These are phyloP conservation scores for Blastobotrys capitulatus DNA, from an alignment of 1,139 yeast genomes.

Conservation along the genomic window DNA sequence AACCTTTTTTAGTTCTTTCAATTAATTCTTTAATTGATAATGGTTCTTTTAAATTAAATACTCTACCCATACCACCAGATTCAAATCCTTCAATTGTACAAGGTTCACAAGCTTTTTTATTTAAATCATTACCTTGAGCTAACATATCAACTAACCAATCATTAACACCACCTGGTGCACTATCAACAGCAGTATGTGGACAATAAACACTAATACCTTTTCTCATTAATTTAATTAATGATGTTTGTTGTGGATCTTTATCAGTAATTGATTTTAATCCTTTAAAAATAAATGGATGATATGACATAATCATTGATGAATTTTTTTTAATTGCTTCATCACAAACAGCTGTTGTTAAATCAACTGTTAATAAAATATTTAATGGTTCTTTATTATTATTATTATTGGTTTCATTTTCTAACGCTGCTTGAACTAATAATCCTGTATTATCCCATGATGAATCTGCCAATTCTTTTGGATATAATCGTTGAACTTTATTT, in stretches of 20 bases:
- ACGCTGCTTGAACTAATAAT: slow-evolving; percentile 59
- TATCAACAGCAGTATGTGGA: slow-evolving; percentile 96
- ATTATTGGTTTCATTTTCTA: slow-evolving; percentile 13
- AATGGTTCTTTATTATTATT: slow-evolving; percentile 24
- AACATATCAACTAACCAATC: slow-evolving; percentile 79
- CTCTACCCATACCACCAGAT: slow-evolving; percentile 81
- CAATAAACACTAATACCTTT: slow-evolving; percentile 81
- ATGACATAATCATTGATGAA: slow-evolving; percentile 61
- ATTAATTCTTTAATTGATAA: slow-evolving; percentile 45
- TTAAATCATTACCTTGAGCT: slow-evolving; percentile 31
- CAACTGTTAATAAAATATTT: slow-evolving; percentile 69
- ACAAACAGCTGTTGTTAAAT: slow-evolving; percentile 76
- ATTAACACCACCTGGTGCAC: slow-evolving; percentile 86
- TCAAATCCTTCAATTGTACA: slow-evolving; percentile 35
- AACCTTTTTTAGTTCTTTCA: slow-evolving; percentile 46
- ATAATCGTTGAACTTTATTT: slow-evolving; percentile 61
- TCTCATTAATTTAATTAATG: slow-evolving; percentile 65
- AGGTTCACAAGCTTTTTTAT: slow-evolving; percentile 21
- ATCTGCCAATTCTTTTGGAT: slow-evolving; percentile 75
- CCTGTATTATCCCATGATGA: slow-evolving; percentile 94
- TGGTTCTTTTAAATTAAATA: slow-evolving; percentile 47
- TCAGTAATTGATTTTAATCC: slow-evolving; percentile 75
- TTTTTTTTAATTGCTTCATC: slow-evolving; percentile 66
- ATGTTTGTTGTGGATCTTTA: slow-evolving; percentile 71
- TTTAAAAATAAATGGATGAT: slow-evolving; percentile 88